Evolutionary conservation across 2,329 filamentous ascomycete species (phyloP).

Genomic region (Aspergillus vadensis): DNA sequence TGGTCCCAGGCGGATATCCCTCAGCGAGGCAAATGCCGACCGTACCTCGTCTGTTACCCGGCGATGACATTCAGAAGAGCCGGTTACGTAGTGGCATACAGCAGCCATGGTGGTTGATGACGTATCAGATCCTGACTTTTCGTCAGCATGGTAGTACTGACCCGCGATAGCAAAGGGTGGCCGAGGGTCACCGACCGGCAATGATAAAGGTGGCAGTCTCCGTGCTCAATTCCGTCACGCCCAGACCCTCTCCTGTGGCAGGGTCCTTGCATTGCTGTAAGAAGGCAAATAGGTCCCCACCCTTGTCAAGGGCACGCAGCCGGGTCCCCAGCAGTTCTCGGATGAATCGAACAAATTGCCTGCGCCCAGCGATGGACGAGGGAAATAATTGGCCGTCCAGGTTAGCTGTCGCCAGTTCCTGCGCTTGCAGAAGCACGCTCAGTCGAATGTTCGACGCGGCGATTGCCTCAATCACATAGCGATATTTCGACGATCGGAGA

Average conservation of each 20-base stretch:
- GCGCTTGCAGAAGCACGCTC: not conserved
- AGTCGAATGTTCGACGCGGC: not conserved
- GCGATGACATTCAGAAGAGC: not conserved
- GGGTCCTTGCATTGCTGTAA: slow-evolving; percentile 4
- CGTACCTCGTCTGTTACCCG: not conserved
- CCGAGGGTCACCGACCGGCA: not conserved
- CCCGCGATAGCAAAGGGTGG: not conserved
- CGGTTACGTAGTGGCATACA: not conserved
- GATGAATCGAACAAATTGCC: not conserved
- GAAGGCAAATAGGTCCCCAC: not conserved
- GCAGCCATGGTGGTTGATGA: not conserved
- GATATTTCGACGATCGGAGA: not conserved
- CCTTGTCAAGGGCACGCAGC: not conserved
- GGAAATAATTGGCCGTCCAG: not conserved
- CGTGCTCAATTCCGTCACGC: not conserved
- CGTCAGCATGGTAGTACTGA: not conserved
- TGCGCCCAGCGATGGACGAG: not conserved
- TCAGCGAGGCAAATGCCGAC: not conserved
- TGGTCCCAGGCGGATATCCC: not conserved
- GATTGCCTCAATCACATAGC: not conserved
- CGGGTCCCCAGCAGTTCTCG: not conserved
- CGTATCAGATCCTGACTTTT: not conserved
- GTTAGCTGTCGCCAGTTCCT: not conserved
- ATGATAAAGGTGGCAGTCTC: slow-evolving; percentile 3
- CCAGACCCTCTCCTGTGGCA: not conserved